Percentiles rank a stretch among this genome's conserved stretches.
These are phyloP conservation scores for Syzygium grande DNA, from an alignment of 345 rosid genomes.

Conservation along the genomic window DNA sequence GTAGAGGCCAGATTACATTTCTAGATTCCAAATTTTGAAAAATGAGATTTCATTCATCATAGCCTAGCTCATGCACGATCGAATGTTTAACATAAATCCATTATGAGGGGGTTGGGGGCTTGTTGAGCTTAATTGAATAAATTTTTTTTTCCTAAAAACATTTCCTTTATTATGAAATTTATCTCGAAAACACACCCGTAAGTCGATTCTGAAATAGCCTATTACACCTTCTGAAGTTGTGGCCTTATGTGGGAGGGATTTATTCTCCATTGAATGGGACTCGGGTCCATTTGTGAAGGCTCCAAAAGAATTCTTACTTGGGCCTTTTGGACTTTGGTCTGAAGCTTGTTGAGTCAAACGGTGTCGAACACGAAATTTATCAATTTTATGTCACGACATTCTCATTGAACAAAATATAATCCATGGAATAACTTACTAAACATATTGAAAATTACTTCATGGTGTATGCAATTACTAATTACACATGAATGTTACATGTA, in stretches of 20 bases:
- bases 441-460: too few species aligned
- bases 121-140: too few species aligned
- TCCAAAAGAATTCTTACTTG: not conserved
- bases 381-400: not conserved
- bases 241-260: not conserved
- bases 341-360: not conserved
- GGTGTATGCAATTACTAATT: too few species aligned
- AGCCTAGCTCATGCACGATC: not conserved
- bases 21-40: not conserved
- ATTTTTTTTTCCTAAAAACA: too few species aligned
- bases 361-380: not conserved
- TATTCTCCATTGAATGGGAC: not conserved
- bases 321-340: not conserved
- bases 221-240: too few species aligned
- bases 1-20: not conserved
- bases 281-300: not conserved
- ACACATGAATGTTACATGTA: too few species aligned
- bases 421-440: too few species aligned
- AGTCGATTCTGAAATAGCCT: not conserved
- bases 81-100: not conserved
- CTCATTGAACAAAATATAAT: not conserved
- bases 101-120: too few species aligned
- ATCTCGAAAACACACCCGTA: too few species aligned
- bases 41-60: not conserved
- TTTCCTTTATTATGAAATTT: too few species aligned